Conservation (phyloP, 345 rosid genomes). For the Abelmoschus esculentus region DNA sequence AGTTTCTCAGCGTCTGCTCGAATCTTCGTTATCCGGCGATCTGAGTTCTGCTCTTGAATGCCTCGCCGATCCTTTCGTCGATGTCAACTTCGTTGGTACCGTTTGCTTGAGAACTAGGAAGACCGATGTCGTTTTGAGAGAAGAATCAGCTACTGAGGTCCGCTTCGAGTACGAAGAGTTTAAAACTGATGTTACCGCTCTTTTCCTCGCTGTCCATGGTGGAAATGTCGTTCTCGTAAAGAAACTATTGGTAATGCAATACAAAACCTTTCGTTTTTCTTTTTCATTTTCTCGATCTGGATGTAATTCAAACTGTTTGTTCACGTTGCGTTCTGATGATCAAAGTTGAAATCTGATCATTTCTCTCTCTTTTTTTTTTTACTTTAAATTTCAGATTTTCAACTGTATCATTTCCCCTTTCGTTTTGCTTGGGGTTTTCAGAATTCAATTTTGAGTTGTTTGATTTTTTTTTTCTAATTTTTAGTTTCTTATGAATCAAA, state of each 20-base stretch:
- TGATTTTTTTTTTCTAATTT: background rate
- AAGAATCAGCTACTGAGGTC: constrained; percentile 58
- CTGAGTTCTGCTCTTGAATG: constrained; percentile 50
- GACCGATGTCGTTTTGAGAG: constrained; percentile 59
- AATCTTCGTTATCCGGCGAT: constrained; percentile 63
- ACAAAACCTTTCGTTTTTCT: background rate
- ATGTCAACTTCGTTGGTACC: constrained; percentile 82
- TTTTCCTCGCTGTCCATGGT: constrained; percentile 74
- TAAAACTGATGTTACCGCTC: constrained; percentile 85
- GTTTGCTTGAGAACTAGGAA: constrained; percentile 62
- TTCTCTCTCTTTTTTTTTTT: background rate
- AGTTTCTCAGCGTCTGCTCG: constrained; percentile 78
- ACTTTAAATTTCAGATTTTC: background rate
- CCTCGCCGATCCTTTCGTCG: constrained; percentile 62
- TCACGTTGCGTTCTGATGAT: background rate
- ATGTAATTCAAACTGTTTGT: constrained; percentile 10
- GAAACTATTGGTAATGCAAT: constrained; percentile 57
- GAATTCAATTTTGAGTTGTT: no score
- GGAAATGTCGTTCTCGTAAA: constrained; percentile 77
- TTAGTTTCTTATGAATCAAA: background rate
- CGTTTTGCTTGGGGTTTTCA: background rate
- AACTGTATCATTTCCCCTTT: background rate
- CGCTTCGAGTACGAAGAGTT: constrained; percentile 69
- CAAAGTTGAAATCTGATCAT: background rate
- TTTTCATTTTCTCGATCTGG: background rate